Base-by-base conservation (phyloP, 352 stramenopile genomes). In the Phytophthora pinifolia region DNA sequence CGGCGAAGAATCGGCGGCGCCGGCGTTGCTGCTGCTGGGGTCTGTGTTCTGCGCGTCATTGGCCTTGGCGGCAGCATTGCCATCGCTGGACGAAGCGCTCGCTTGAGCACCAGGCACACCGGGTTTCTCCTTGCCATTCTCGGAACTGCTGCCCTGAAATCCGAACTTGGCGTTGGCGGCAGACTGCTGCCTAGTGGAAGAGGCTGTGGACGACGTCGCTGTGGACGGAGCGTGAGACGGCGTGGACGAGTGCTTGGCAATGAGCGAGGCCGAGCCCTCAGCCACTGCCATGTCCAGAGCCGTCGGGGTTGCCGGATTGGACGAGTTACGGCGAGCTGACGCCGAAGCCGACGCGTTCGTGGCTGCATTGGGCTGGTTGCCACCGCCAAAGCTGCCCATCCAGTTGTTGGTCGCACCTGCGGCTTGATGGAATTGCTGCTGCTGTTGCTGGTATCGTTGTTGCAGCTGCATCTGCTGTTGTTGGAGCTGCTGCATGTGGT, bases 351-450 rank as follows among this genome's bases (percentile, higher is more conserved):
- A 8, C 37, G 44, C 37, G 49, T 25, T 76, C 18, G 50, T 68
- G 25, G 37, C 59, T 54, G 38, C 47, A 57, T 50, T 35, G 15
- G 30, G 36, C 12, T 72, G 65, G 22, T 50, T 72, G 15, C 39
- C 36, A 56, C 49, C 49, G 45, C 39, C 57, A 30, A 67, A 74
- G 15, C 27, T 61, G 35, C 62, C 61, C 64, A 74, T 77, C 64
- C 64, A 77, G 33, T 55, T 74, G 4, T 46, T 46, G 12, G 57
- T 57, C 30, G 46, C 25, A 2, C 54, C 61, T 9, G 46, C 17
- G 35, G 49, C 18, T 15, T 77, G 68, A 31, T 70, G 65, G 18
- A 77, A 67, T 25, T 76, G 64, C 34, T 82, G 67, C 58, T 82
- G 69, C 45, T 75, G 69, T 30, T 62, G 56, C 7, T 62, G 54